Percentiles rank a stretch among this genome's conserved stretches.
These are phyloP conservation scores for Lactarius psammicola DNA, from an alignment of 768 basidiomycete species.

Conservation along the genomic window DNA sequence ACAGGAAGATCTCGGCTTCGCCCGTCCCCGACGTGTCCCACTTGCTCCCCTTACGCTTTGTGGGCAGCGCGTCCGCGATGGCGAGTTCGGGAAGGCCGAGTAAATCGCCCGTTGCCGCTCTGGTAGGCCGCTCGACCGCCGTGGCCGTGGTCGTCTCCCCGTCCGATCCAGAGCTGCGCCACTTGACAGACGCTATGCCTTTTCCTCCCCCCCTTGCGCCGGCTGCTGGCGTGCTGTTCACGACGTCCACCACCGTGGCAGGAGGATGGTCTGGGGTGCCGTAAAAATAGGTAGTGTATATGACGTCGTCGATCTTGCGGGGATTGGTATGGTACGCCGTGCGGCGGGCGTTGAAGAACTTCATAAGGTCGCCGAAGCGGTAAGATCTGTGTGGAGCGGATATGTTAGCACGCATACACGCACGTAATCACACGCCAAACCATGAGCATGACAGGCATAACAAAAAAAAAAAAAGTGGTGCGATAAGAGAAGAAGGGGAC, in stretches of 20 bases:
- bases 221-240: conserved; percentile 25
- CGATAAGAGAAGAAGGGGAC: background rate
- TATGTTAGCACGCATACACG: too few relatives aligned
- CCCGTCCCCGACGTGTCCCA: conserved; percentile 57
- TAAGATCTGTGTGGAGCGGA: conserved; percentile 61
- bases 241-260: conserved; percentile 25
- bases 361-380: conserved; percentile 81
- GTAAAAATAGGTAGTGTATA: conserved; percentile 90
- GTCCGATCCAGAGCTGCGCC: conserved; percentile 31
- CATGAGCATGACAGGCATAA: background rate
- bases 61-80: conserved; percentile 30
- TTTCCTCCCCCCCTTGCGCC: conserved; percentile 12
- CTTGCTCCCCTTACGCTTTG: conserved; percentile 56
- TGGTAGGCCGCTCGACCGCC: conserved; percentile 28
- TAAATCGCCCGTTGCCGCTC: conserved; percentile 57
- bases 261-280: conserved; percentile 42
- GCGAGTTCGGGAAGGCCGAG: conserved; percentile 71
- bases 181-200: conserved; percentile 28
- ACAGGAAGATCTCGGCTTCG: conserved; percentile 89
- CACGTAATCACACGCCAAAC: background rate
- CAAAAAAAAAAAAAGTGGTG: too few relatives aligned
- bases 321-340: conserved; percentile 82
- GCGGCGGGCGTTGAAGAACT: conserved; percentile 84
- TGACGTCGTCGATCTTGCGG: conserved; percentile 85
- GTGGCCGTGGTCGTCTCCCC: conserved; percentile 28